Evolutionary conservation across 352 stramenopile genomes (phyloP), one percentile per base, ranked within the genome.

Genomic region (Globisporangium lucens): DNA sequence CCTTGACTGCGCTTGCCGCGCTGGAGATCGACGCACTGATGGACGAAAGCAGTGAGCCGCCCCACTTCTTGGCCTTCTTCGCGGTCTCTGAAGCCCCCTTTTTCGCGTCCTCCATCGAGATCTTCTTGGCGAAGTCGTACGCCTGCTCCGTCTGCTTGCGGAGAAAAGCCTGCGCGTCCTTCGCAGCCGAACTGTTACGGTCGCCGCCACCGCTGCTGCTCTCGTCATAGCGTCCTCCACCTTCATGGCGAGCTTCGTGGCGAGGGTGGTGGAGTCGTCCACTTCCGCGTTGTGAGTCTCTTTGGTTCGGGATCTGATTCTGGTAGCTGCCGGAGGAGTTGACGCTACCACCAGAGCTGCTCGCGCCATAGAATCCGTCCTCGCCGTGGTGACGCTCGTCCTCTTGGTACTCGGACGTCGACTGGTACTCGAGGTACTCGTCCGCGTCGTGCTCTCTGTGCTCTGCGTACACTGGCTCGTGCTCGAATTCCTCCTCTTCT

Each of bases 41-140:
- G 4, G 85, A 89, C 17, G 82, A 93, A 12, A 95, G 72, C 56
- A 95, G 76, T 49, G 85, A 93, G 0, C 83, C 85, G 27, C 87
- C 87, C 87, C 85, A 95, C 47, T 94, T 95, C 62, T 94, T 94
- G 2, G 87, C 87, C 47, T 95, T 95, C 72, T 94, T 91, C n/a
- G 87, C 87, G 4, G 87, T 94, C 68, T 94, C 87, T 0, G 81
- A 78, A 3, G 85, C 87, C 5, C 83, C 82, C 53, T 93, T 93
- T 67, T 93, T 94, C 3, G 85, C 86, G 68, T 95, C 87, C 66
- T 95, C 87, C 55, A 93, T 89, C 6, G 78, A 89, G n/a, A 95
- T 89, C 63, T 93, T 94, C 70, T 95, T 95, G 6, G 87, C 87
- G 74, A 95, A 94, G 60, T 93, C 87, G 68, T 93, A 92, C 24